Conservation (phyloP, 345 rosid species). For the Aegle marmelos region DNA sequence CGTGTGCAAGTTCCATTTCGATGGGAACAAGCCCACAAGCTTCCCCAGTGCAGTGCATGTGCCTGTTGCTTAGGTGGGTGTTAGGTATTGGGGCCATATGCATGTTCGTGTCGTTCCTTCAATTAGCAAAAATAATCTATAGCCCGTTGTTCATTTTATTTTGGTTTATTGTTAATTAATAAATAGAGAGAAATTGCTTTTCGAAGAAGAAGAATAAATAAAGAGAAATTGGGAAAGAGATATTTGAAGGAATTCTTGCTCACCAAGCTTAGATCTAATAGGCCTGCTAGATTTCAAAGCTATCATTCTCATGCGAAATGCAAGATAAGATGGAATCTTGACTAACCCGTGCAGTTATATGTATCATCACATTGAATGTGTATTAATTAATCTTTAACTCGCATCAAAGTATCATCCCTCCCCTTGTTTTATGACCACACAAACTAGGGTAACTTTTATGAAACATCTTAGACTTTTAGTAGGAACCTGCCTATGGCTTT, state of each 20-base stretch:
- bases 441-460: slow-evolving; percentile 1
- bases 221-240: too few species aligned
- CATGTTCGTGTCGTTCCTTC: slow-evolving; percentile 25
- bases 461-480: slow-evolving; percentile 7
- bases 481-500: not conserved
- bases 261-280: slow-evolving; percentile 20
- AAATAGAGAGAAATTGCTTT: too few species aligned
- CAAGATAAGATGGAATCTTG: slow-evolving; percentile 40
- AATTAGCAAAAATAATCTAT: slow-evolving; percentile 13
- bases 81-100: not conserved
- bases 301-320: slow-evolving; percentile 12
- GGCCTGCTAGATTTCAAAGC: slow-evolving; percentile 2
- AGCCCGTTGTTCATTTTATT: not conserved
- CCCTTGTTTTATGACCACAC: slow-evolving; percentile 40
- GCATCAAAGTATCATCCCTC: not conserved
- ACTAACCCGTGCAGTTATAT: slow-evolving; percentile 15
- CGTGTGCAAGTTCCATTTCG: slow-evolving; percentile 13
- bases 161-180: not conserved
- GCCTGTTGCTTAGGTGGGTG: not conserved
- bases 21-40: not conserved
- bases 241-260: slow-evolving; percentile 2
- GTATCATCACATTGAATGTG: not conserved
- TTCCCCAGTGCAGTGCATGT: not conserved
- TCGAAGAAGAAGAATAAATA: too few species aligned
- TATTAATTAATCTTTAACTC: not conserved